These are phyloP conservation scores for Cinnamomum micranthum DNA, from an alignment of 164 flowering plant species.

Conservation along the genomic window DNA sequence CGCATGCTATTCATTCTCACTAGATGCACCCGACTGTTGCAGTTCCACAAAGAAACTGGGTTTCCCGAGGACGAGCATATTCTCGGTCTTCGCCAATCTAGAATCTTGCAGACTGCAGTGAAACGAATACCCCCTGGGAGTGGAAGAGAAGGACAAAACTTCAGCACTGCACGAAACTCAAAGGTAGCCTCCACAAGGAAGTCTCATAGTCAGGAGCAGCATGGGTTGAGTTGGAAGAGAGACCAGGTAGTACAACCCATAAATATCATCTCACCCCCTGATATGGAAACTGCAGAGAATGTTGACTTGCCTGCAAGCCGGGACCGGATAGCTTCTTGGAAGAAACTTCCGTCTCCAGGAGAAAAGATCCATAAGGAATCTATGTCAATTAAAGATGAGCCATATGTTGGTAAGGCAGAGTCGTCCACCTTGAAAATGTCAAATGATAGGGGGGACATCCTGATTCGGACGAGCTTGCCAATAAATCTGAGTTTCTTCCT, in stretches of 20 bases:
- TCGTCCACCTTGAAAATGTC: slow-evolving; percentile 17
- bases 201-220: slow-evolving; percentile 87
- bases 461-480: slow-evolving; percentile 34
- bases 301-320: slow-evolving; percentile 53
- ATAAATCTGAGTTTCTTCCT: slow-evolving; percentile 50
- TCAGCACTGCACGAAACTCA: slow-evolving; percentile 31
- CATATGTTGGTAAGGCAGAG: slow-evolving; percentile 34
- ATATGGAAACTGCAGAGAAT: slow-evolving; percentile 37
- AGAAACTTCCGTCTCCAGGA: slow-evolving; percentile 72
- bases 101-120: slow-evolving; percentile 47
- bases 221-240: slow-evolving; percentile 48
- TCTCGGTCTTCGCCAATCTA: slow-evolving; percentile 65
- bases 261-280: slow-evolving; percentile 23
- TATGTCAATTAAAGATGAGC: slow-evolving; percentile 33
- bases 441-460: slow-evolving; percentile 23
- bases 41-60: slow-evolving; percentile 96
- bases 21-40: slow-evolving; percentile 91
- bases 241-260: slow-evolving; percentile 26
- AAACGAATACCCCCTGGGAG: slow-evolving; percentile 43
- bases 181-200: slow-evolving; percentile 30
- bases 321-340: slow-evolving; percentile 88
- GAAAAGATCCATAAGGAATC: slow-evolving; percentile 50
- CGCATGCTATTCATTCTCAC: slow-evolving; percentile 99
- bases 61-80: slow-evolving; percentile 77
- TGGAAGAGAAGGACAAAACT: slow-evolving; percentile 38